These are phyloP conservation scores for Galeopsis tetrahit DNA, from an alignment of 257 asterid genomes.

Conservation along the genomic window DNA sequence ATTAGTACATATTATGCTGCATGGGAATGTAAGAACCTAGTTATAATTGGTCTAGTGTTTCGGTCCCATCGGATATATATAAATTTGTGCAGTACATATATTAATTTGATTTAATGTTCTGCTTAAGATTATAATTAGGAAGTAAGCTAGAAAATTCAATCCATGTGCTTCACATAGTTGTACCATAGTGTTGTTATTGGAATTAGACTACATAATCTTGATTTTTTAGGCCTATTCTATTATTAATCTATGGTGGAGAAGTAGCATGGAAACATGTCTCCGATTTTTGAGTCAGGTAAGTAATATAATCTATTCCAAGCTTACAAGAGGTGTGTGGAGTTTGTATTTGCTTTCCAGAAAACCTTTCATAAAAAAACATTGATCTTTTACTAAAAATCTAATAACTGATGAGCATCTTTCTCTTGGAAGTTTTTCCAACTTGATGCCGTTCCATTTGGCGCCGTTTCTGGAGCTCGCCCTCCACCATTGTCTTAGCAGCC, in stretches of 20 bases:
- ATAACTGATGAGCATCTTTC: slow-evolving; percentile 22
- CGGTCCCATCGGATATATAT: slow-evolving; percentile 30
- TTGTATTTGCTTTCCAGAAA: slow-evolving; percentile 35
- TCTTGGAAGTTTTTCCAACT: slow-evolving; percentile 42
- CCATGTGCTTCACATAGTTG: slow-evolving; percentile 26
- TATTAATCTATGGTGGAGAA: slow-evolving; percentile 16
- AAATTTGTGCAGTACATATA: slow-evolving; percentile 32
- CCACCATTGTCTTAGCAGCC: slow-evolving; percentile 59
- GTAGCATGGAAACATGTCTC: slow-evolving; percentile 11
- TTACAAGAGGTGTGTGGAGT: slow-evolving; percentile 27
- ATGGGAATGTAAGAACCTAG: slow-evolving; percentile 17
- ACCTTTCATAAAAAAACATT: not conserved
- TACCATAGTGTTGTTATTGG: not conserved
- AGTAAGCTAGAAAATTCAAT: slow-evolving; percentile 18
- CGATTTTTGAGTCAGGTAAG: slow-evolving; percentile 5
- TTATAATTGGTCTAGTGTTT: slow-evolving; percentile 6
- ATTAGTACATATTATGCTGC: slow-evolving; percentile 31
- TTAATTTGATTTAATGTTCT: slow-evolving; percentile 25
- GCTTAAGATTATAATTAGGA: not conserved
- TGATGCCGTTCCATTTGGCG: slow-evolving; percentile 42
- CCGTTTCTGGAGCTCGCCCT: slow-evolving; percentile 63
- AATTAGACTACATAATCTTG: slow-evolving; percentile 12
- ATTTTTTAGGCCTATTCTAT: slow-evolving; percentile 18
- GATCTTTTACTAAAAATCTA: slow-evolving; percentile 3
- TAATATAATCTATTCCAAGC: slow-evolving; percentile 23